Base-by-base conservation (phyloP, 139 green algal species). In the Tetradesmus lagerheimii region DNA sequence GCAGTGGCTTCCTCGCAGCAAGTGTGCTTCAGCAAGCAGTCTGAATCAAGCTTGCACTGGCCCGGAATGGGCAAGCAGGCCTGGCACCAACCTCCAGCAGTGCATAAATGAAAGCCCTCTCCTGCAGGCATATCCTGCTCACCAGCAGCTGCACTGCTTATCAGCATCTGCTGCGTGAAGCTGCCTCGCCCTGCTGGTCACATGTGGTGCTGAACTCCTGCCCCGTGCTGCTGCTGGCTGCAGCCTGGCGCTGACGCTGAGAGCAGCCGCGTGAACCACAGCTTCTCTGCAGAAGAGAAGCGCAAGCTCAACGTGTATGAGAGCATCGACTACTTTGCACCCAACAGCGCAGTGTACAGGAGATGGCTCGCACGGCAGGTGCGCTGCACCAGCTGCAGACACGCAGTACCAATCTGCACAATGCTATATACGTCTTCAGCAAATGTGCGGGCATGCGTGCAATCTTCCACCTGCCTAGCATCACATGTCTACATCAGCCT, bases 321-420 rank as follows among this genome's bases (percentile, higher is more conserved):
- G 91, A 95, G 92, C 87, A 98, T 98, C 41, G 97, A 99, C 93
- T 99, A 98, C 92, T 91, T 98, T 37, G 93, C 97, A 18, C 96
- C 96, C 86, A 97, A 97, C 93, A 96, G 90, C 50, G 92, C 91
- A 2, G 95, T 97, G 9, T 99, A 97, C 92, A 90, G 96, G 18
- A 93, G 93, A 67, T 98, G 96, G 95, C 94, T 98, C 12, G 86
- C 92, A 4, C 45, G 90, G 23, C 95, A 97, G 91, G 84, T 92
- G 75, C 9, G 88, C 39, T 79, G 78, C 15, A 53, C 34, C 14
- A 16, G 67, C 37, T 53, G 57, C 50, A 80, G 23, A n/a, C 39
- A 38, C 5, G 11, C 43, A 39, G 80, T 29, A 67, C 14, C 31
- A 79, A n/a, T n/a, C n/a, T n/a, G n/a, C n/a, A n/a, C n/a, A n/a